Conservation (phyloP, 306 rosid species). For the Prunus mongolica region DNA sequence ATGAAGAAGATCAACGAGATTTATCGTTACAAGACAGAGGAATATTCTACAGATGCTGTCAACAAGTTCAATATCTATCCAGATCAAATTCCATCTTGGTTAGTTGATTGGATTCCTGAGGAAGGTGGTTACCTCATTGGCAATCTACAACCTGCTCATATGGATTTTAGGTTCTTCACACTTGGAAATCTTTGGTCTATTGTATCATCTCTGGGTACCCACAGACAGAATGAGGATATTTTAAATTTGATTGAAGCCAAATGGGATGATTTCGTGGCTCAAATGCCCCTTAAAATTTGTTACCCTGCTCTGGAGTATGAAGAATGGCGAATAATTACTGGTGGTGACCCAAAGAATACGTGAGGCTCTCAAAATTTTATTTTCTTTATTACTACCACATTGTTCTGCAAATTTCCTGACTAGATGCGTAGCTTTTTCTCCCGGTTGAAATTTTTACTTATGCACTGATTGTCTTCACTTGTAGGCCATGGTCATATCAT, state of each 20-base stretch:
- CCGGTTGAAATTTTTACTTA: background rate
- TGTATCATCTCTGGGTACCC: constrained; percentile 75
- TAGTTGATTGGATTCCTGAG: constrained; percentile 86
- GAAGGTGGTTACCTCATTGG: constrained; percentile 93
- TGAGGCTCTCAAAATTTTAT: constrained; percentile 28
- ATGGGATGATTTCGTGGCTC: constrained; percentile 86
- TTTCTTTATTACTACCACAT: background rate
- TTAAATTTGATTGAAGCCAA: constrained; percentile 74
- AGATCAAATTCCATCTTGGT: constrained; percentile 95
- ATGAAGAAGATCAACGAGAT: constrained; percentile 85
- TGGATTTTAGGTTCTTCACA: constrained; percentile 91
- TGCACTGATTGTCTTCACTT: constrained; percentile 23
- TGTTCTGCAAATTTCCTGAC: background rate
- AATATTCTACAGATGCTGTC: constrained; percentile 80
- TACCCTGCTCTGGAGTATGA: constrained; percentile 81
- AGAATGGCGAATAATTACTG: constrained; percentile 90
- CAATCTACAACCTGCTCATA: constrained; percentile 91
- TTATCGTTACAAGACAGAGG: constrained; percentile 91
- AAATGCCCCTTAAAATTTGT: constrained; percentile 92
- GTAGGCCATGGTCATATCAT: constrained; percentile 95
- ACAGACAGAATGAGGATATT: constrained; percentile 60
- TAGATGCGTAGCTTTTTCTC: background rate
- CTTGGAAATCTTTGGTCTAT: constrained; percentile 93
- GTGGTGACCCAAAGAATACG: constrained; percentile 97
- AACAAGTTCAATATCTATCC: constrained; percentile 97